Conservation (phyloP, 345 rosid genomes). For the Schrenkiella parvula region DNA sequence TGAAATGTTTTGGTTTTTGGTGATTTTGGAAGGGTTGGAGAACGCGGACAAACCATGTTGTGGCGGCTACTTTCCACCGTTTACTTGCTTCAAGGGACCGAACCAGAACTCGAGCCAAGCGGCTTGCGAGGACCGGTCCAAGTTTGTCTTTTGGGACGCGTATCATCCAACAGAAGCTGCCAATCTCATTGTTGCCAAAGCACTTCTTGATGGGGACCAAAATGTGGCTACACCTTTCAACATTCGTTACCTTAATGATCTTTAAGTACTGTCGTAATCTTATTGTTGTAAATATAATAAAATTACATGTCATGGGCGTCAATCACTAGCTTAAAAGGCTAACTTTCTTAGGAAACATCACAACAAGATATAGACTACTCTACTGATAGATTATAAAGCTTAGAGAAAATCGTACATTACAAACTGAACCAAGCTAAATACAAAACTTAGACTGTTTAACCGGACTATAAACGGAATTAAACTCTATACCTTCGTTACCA, state of each 20-base stretch:
- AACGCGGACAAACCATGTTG: constrained; percentile 47
- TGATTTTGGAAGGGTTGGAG: constrained; percentile 37
- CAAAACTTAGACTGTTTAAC: not conserved
- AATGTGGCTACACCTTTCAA: constrained; percentile 41
- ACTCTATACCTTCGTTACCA: constrained; percentile 40
- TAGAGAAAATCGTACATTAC: constrained; percentile 6
- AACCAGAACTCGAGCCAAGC: constrained; percentile 25
- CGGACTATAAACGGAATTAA: not conserved
- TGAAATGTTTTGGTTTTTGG: constrained; percentile 1
- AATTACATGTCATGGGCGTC: not conserved
- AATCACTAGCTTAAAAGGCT: not conserved
- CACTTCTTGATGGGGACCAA: constrained; percentile 44
- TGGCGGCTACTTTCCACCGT: constrained; percentile 51
- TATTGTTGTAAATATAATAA: not conserved
- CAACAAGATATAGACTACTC: not conserved
- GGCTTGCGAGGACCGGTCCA: constrained; percentile 44
- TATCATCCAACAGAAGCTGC: constrained; percentile 63
- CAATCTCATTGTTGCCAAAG: constrained; percentile 43
- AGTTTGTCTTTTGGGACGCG: constrained; percentile 64
- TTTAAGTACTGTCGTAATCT: not conserved
- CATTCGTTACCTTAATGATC: constrained; percentile 40
- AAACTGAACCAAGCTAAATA: not conserved
- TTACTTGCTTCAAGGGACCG: constrained; percentile 38
- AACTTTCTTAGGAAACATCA: not conserved
- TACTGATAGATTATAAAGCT: not conserved